Evolutionary conservation across 1,284 basidiomycete genomes (phyloP), one percentile per base, ranked within the genome.

Genomic region (Irpex sp.): DNA sequence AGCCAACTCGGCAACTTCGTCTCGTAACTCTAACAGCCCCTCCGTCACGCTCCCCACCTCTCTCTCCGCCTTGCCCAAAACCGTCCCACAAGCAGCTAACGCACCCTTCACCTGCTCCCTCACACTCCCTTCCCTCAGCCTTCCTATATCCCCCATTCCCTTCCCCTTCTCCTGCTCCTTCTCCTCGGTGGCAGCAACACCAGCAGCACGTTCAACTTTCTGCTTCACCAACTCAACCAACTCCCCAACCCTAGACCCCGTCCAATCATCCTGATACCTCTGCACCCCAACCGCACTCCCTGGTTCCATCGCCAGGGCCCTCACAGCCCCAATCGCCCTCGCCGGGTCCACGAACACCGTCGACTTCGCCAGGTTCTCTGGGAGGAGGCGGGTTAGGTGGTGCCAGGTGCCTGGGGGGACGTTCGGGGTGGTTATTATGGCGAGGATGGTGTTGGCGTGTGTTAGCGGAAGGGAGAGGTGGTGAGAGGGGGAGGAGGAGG

Each of bases 261-360:
- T 71, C 62, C 83, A 84, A n/a, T 85, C 81, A 65, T 84, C 80
- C 70, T 90, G 87, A 72, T 86, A 92, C 62, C 75, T 76, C 66
- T 88, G 85, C 9, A 92, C 79, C 26, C 82, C 78, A 2, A 76
- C 67, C 9, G 83, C 67, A 4, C 84, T 83, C 9, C 73, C 74
- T 0, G 82, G 76, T 49, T 82, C 74, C 9, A 77, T 66, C 61
- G 78, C 80, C 49, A 92, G 74, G 5, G 77, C 68, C 21, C 76
- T 74, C 5, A 87, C 76, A 2, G 86, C 88, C 0, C 74, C 70
- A 4, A 85, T 65, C 0, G 89, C 89, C 57, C 84, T 83, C 44
- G 71, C 66, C 2, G 87, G 85, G 67, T 90, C 86, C 15, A 83
- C 76, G 64, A 83, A 80, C 15, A 89, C 69, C 51, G 87, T 72